Evolutionary conservation across 257 asterid genomes (phyloP), one percentile per base, ranked within the genome.

Genomic region (Handroanthus guayacan): DNA sequence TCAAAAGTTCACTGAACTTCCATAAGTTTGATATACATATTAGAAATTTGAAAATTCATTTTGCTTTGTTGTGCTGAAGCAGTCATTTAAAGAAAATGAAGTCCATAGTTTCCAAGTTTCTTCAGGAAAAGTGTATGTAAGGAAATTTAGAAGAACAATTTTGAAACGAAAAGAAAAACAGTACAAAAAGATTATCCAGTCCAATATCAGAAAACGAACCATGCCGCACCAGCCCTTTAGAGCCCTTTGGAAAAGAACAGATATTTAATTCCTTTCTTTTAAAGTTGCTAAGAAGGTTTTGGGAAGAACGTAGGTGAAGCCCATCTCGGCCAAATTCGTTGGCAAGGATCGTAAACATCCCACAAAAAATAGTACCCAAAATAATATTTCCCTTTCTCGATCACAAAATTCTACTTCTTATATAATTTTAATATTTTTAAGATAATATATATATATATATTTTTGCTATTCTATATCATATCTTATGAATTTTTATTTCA

Each of bases 241-340:
- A 62, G 38, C 50, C 62, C 17, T 66, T 56, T 6, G 20, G 12
- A 38, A 17, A 75, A 6, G 69, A 11, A 5, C 1, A 37, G 6
- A 39, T 55, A 36, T 71, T 16, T 16, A 38, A 12, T 38, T n/a
- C 66, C 2, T 8, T 25, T 67, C 41, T 47, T 25, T 67, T 45
- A 34, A 58, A 58, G 9, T 36, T 13, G 9, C 14, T 44, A 62
- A 54, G 74, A 55, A 75, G 34, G 63, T 10, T 62, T 62, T 12
- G 64, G 63, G 7, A 25, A 12, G 16, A 16, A 52, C 37, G 57
- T 74, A 36, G 78, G 78, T 74, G 63, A 62, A 20, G 14, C 39
- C 36, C 66, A 4, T 6, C 31, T 25, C 31, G 31, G 31, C 31
- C 31, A 25, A 25, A 25, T 25, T 25, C 31, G 1, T 25, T 25